Conservation (phyloP, 2,329 filamentous ascomycete genomes). For the Epichloe gansuensis region DNA sequence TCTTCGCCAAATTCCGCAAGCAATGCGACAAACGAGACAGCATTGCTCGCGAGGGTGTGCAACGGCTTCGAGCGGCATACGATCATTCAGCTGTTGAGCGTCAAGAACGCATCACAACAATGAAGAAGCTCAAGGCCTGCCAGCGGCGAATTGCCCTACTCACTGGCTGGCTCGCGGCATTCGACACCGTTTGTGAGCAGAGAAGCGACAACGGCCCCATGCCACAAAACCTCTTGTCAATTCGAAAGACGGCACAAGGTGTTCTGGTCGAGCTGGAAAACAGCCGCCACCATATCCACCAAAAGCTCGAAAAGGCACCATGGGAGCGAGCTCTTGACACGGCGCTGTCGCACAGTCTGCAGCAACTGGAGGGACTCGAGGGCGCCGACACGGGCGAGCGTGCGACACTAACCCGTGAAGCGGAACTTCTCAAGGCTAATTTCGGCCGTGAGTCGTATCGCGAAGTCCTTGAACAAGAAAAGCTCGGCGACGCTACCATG, state of each 20-base stretch:
- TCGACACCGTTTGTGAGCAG: slow-evolving; percentile 68
- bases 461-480: slow-evolving; percentile 75
- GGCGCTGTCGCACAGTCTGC: slow-evolving; percentile 73
- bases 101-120: slow-evolving; percentile 63
- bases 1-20: slow-evolving; percentile 83
- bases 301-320: slow-evolving; percentile 63
- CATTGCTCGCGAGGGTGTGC: slow-evolving; percentile 64
- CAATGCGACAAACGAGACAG: slow-evolving; percentile 74
- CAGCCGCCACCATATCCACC: slow-evolving; percentile 82
- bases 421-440: slow-evolving; percentile 71
- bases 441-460: slow-evolving; percentile 69
- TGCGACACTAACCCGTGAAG: slow-evolving; percentile 64
- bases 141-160: slow-evolving; percentile 76
- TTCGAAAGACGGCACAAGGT: slow-evolving; percentile 80
- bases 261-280: slow-evolving; percentile 82
- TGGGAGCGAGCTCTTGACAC: slow-evolving; percentile 86
- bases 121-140: slow-evolving; percentile 72
- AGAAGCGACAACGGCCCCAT: slow-evolving; percentile 40
- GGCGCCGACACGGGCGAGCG: slow-evolving; percentile 47
- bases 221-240: slow-evolving; percentile 56
- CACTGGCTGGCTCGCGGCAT: slow-evolving; percentile 87
- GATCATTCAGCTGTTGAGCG: slow-evolving; percentile 69
- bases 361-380: slow-evolving; percentile 54
- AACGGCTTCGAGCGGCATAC: slow-evolving; percentile 70
- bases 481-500: slow-evolving; percentile 61